Evolutionary conservation across 2,329 filamentous ascomycete species (phyloP), one percentile per base, ranked within the genome.

Genomic region (Exophiala aquamarina): DNA sequence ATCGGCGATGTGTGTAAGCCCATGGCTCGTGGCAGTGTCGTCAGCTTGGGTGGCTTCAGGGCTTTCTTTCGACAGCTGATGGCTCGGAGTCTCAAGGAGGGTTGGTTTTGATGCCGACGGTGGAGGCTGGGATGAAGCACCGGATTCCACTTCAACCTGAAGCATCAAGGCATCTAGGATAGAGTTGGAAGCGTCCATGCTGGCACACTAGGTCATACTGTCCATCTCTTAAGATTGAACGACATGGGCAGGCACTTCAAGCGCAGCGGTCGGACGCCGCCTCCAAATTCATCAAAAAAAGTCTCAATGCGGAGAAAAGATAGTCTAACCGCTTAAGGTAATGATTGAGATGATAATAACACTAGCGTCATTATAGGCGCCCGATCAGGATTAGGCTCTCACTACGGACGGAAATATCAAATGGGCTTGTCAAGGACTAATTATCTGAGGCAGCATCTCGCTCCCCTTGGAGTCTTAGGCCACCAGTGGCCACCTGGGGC

Each of bases 161-260:
- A 52, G 50, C 56, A 58, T 58, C 43, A 58, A 41, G 3, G 51
- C 46, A 37, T 58, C 56, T 4, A 58, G 49, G 11, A 58, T 44
- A 15, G 50, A 48, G 23, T 51, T 57, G n/a, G 48, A 41, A 13
- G 35, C 17, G 20, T 15, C 35, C 35, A 37, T 37, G 11, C 7
- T 20, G 32, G 5, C 6, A 7, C 13, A 34, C 13, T 34, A n/a
- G 13, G 7, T 34, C 7, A 7, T 7, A n/a, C 14, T 6, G n/a
- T 34, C 17, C 17, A 26, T 34, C n/a, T 9, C 9, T 31, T n/a
- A n/a, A 9, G 28, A n/a, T 31, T 9, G n/a, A 9, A 31, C n/a
- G n/a, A 9, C 28, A 9, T n/a, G 28, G n/a, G n/a, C n/a, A n/a
- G n/a, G n/a, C 28, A 31, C 9, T 31, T 6, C 32, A 7, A 18